phyloP scores from a whole-genome alignment of 768 basidiomycete species.

The Rossbeevera mucosa region DNA sequence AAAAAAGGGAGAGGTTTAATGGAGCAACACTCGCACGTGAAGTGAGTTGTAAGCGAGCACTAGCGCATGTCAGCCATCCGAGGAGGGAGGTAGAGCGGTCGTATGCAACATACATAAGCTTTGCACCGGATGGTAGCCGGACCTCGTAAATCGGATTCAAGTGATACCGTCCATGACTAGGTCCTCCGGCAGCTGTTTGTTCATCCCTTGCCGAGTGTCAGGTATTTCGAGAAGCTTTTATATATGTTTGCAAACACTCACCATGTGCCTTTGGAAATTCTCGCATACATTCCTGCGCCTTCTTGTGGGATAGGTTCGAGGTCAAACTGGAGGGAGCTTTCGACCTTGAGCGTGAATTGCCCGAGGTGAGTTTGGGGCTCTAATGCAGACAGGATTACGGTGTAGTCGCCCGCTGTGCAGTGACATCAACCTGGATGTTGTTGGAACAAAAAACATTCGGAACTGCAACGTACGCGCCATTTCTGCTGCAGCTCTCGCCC shows the following conservation, averaged over 20 bases:
- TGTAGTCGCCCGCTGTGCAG: constrained; percentile 60
- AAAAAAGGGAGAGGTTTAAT: constrained; percentile 60
- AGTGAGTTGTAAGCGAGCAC: constrained; percentile 65
- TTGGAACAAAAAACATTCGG: neutral
- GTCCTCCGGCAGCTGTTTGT: constrained; percentile 62
- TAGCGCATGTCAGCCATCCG: constrained; percentile 25
- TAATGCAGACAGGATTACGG: constrained; percentile 80
- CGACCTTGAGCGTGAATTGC: constrained; percentile 57
- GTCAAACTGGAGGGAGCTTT: constrained; percentile 58
- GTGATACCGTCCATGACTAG: constrained; percentile 57
- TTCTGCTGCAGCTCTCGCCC: constrained; percentile 50
- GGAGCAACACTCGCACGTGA: constrained; percentile 40
- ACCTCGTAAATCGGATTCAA: constrained; percentile 69
- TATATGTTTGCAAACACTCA: constrained; percentile 30
- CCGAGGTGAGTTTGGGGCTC: constrained; percentile 63
- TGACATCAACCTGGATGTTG: neutral
- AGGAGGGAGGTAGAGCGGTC: constrained; percentile 24
- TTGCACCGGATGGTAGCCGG: constrained; percentile 44
- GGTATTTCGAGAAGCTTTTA: neutral
- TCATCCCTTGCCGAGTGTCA: constrained; percentile 43
- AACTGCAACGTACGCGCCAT: constrained; percentile 45
- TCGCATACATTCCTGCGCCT: constrained; percentile 87
- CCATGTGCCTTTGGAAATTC: constrained; percentile 71
- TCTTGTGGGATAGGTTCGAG: constrained; percentile 71
- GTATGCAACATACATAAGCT: constrained; percentile 49